phyloP scores from a whole-genome alignment of 2,329 filamentous ascomycete species.

The Exophiala spinifera region DNA sequence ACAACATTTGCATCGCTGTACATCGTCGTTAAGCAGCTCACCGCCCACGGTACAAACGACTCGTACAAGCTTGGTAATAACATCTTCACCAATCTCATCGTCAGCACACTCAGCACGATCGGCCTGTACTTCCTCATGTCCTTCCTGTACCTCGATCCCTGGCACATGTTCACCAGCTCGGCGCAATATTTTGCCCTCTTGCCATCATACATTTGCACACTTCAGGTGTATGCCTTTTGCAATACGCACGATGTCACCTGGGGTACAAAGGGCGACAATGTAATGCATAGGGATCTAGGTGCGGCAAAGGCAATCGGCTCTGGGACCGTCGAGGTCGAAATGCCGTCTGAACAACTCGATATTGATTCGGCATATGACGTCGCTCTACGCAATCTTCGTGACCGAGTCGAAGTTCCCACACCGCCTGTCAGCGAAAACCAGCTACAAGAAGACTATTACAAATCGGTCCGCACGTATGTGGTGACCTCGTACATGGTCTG shows the following conservation, averaged over 20 bases:
- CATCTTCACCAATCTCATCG: conserved; percentile 90
- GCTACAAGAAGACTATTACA: conserved; percentile 97
- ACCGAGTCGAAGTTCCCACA: conserved; percentile 76
- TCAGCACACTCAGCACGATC: conserved; percentile 82
- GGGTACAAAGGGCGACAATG: conserved; percentile 98
- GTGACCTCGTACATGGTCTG: conserved; percentile 90
- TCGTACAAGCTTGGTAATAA: conserved; percentile 70
- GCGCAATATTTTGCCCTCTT: conserved; percentile 90
- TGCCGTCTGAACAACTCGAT: conserved; percentile 96
- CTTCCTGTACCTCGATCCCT: conserved; percentile 93
- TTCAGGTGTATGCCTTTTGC: conserved; percentile 98
- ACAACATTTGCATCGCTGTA: conserved; percentile 86
- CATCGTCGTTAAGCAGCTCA: conserved; percentile 81
- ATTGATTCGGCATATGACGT: conserved; percentile 98
- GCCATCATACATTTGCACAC: conserved; percentile 90
- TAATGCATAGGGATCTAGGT: conserved; percentile 87
- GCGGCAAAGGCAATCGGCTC: conserved; percentile 67
- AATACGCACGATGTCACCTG: conserved; percentile 99
- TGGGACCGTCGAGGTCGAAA: conserved; percentile 88
- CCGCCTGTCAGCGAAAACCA: conserved; percentile 67
- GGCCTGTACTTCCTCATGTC: conserved; percentile 96
- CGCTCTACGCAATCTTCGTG: conserved; percentile 89
- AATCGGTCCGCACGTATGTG: conserved; percentile 95
- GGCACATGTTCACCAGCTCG: conserved; percentile 96
- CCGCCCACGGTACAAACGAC: conserved; percentile 43